Conservation (phyloP, 306 rosid species). For the Vigna nakashimae region DNA sequence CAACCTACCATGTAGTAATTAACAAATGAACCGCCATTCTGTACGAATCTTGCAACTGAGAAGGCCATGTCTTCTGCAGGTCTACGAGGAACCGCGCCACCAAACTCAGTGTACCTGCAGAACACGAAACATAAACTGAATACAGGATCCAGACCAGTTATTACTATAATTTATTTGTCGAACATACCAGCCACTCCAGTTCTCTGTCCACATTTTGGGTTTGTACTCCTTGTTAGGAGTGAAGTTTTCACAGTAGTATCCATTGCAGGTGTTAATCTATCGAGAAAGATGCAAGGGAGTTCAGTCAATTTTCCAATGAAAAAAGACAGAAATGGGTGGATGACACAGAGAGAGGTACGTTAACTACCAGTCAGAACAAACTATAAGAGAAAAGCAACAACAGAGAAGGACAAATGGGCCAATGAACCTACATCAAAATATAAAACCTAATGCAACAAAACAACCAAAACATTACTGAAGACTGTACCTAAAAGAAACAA, state of each 20-base stretch:
- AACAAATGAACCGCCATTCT: conserved; percentile 85
- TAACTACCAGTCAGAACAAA: not conserved
- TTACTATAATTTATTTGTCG: conserved; percentile 21
- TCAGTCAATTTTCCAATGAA: conserved; percentile 2
- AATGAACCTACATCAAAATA: conserved; percentile 9
- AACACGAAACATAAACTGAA: conserved; percentile 26
- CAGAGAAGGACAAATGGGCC: conserved; percentile 17
- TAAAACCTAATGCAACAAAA: conserved; percentile 35
- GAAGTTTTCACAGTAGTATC: conserved; percentile 84
- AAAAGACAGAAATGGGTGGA: not conserved
- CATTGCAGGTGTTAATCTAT: conserved; percentile 96
- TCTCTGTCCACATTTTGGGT: conserved; percentile 98
- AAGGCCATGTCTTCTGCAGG: conserved; percentile 89
- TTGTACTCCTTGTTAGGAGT: conserved; percentile 72
- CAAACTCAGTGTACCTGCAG: conserved; percentile 87
- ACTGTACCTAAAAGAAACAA: conserved; percentile 27
- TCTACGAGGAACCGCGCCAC: conserved; percentile 81
- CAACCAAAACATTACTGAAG: conserved; percentile 28
- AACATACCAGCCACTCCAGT: conserved; percentile 92
- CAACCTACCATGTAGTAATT: conserved; percentile 86
- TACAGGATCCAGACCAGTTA: not conserved
- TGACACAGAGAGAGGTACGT: not conserved
- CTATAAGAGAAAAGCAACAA: not conserved
- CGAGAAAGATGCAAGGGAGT: conserved; percentile 27
- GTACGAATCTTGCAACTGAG: conserved; percentile 84